These are phyloP conservation scores for Boletus pseudo-olivaceus DNA, from an alignment of 768 basidiomycete species.

Conservation along the genomic window DNA sequence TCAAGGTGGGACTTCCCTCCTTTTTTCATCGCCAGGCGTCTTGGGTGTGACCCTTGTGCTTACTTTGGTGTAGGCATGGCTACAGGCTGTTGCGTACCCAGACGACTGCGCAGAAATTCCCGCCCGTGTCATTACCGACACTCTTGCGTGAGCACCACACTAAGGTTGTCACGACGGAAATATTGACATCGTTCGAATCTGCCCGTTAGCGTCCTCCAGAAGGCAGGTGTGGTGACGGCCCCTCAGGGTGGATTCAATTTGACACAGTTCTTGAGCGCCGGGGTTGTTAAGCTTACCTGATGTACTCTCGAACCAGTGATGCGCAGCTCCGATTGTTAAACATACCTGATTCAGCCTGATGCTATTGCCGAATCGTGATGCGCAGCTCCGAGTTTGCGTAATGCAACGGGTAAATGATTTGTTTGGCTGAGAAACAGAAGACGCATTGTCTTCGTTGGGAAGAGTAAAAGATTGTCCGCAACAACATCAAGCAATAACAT, in stretches of 20 bases:
- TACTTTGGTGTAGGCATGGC: slow-evolving; percentile 59
- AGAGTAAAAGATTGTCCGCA: slow-evolving; percentile 5
- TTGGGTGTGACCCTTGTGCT: background rate
- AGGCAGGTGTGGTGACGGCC: slow-evolving; percentile 64
- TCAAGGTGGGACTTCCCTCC: slow-evolving; percentile 47
- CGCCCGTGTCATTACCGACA: slow-evolving; percentile 60
- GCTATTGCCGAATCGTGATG: background rate
- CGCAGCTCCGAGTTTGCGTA: background rate
- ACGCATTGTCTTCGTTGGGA: background rate
- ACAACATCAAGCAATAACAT: slow-evolving; percentile 17
- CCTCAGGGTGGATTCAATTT: slow-evolving; percentile 54
- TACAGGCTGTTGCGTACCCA: slow-evolving; percentile 76
- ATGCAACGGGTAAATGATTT: background rate
- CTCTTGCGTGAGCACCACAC: slow-evolving; percentile 52
- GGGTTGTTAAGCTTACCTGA: slow-evolving; percentile 51
- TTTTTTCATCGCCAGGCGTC: background rate
- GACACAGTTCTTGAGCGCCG: slow-evolving; percentile 52
- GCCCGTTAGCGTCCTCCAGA: slow-evolving; percentile 58
- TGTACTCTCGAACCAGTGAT: background rate
- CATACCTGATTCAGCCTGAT: slow-evolving; percentile 35
- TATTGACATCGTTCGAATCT: slow-evolving; percentile 1
- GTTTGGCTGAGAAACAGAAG: background rate
- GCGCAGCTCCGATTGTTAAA: slow-evolving; percentile 35
- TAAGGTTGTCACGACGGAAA: background rate
- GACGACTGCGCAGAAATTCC: slow-evolving; percentile 61